Evolutionary conservation across 805 yeast species (phyloP).

Genomic region (Cyberlindnera mycetangii): DNA sequence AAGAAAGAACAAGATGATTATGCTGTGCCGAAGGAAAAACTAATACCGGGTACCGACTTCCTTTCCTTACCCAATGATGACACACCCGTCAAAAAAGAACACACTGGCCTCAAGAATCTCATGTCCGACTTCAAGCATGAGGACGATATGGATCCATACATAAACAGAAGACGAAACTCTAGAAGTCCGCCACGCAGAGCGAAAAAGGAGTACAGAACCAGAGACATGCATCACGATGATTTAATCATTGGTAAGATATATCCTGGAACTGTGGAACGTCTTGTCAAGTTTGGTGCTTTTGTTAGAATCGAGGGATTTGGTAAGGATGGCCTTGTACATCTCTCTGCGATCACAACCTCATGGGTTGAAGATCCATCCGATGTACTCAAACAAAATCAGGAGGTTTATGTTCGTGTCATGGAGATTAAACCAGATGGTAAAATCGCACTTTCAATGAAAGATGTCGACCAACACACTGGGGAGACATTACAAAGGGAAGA

Average conservation of each 20-base stretch:
- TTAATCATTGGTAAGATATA: slow-evolving; percentile 48
- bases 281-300: slow-evolving; percentile 78
- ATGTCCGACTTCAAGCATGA: slow-evolving; percentile 26
- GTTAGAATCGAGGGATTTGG: slow-evolving; percentile 46
- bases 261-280: slow-evolving; percentile 55
- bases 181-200: slow-evolving; percentile 8
- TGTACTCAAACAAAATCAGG: slow-evolving; percentile 51
- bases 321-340: slow-evolving; percentile 68
- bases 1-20: not conserved
- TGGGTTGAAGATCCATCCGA: slow-evolving; percentile 60
- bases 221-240: slow-evolving; percentile 22
- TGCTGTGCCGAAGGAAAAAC: slow-evolving; percentile 22
- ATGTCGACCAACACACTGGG: slow-evolving; percentile 72
- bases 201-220: slow-evolving; percentile 18
- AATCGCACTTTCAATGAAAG: slow-evolving; percentile 64
- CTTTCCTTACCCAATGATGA: slow-evolving; percentile 22
- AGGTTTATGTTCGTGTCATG: slow-evolving; percentile 61
- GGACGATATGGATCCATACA: slow-evolving; percentile 11
- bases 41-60: slow-evolving; percentile 15
- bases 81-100: slow-evolving; percentile 19
- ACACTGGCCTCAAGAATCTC: slow-evolving; percentile 4
- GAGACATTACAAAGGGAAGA: slow-evolving; percentile 26
- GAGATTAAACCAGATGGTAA: slow-evolving; percentile 41
- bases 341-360: slow-evolving; percentile 58
- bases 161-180: slow-evolving; percentile 9